A percentile compares a stretch with the other conserved stretches of the same genome.
These are phyloP conservation scores for Gastrolobium villosum DNA, from an alignment of 306 rosid species.

Conservation along the genomic window DNA sequence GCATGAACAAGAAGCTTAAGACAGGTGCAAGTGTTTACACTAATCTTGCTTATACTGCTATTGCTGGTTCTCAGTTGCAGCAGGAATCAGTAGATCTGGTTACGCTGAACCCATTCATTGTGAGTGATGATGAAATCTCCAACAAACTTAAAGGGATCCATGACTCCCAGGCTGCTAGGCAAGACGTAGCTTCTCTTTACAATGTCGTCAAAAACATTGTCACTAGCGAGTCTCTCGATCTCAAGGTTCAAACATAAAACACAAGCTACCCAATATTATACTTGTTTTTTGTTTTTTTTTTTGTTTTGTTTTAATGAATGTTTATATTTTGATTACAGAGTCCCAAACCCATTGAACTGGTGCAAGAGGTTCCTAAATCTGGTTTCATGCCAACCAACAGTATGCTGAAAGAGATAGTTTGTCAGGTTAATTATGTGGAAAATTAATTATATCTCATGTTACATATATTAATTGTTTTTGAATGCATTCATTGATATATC, in stretches of 20 bases:
- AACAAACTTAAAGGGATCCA: constrained; percentile 37
- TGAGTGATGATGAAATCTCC: background rate
- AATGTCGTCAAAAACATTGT: constrained; percentile 30
- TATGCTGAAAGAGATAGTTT: constrained; percentile 40
- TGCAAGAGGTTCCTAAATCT: constrained; percentile 43
- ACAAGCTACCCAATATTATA: too few species aligned
- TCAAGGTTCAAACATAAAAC: too few species aligned
- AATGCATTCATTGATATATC: too few species aligned
- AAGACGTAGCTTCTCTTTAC: constrained; percentile 44
- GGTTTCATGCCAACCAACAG: constrained; percentile 35
- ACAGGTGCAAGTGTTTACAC: too few species aligned
- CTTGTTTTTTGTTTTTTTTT: too few species aligned
- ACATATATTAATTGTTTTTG: too few species aligned
- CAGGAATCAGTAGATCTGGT: background rate
- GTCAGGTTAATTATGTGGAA: constrained; percentile 35
- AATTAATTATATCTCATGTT: too few species aligned
- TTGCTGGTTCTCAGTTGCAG: background rate
- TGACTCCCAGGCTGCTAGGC: constrained; percentile 12
- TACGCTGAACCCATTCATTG: constrained; percentile 30
- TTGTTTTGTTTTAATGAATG: too few species aligned
- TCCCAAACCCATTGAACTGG: constrained; percentile 39
- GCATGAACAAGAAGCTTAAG: too few species aligned
- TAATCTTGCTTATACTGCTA: too few species aligned
- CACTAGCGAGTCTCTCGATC: too few species aligned
- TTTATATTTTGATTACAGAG: background rate